These are phyloP conservation scores for Penicillium sp. DNA, from an alignment of 2,329 filamentous ascomycete genomes.

Conservation along the genomic window DNA sequence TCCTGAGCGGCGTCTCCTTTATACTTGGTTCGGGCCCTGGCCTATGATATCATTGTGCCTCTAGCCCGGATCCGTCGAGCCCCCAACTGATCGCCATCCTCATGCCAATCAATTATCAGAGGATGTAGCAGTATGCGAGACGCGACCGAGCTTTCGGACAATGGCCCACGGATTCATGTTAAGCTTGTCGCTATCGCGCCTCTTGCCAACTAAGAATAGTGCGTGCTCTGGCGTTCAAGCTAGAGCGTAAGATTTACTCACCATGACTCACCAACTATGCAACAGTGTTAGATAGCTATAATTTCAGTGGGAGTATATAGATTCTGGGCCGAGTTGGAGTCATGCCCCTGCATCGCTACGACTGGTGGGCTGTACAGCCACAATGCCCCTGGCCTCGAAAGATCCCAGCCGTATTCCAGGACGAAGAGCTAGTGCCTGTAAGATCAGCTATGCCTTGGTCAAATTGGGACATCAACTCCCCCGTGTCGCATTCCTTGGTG, in stretches of 20 bases:
- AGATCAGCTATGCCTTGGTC: constrained; percentile 39
- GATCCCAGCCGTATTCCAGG: constrained; percentile 10
- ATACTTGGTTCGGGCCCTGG: not conserved
- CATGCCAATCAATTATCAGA: not conserved
- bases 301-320: constrained; percentile 1
- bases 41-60: constrained; percentile 4
- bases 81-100: not conserved
- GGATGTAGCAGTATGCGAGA: not conserved
- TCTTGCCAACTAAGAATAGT: not conserved
- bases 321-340: constrained; percentile 21
- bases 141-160: no score
- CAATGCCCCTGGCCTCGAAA: constrained; percentile 8
- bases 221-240: not conserved
- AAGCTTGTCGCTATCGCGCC: not conserved
- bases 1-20: not conserved
- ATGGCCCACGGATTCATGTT: not conserved
- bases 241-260: not conserved
- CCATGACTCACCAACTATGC: not conserved
- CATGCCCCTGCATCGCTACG: constrained; percentile 48
- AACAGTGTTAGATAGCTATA: not conserved
- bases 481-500: constrained; percentile 35
- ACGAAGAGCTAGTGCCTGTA: constrained; percentile 29
- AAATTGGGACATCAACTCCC: constrained; percentile 41
- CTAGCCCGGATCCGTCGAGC: not conserved
- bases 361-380: constrained; percentile 45